Evolutionary conservation across 2,329 filamentous ascomycete species (phyloP).

Genomic region (Neoscytalidium dimidiatum): DNA sequence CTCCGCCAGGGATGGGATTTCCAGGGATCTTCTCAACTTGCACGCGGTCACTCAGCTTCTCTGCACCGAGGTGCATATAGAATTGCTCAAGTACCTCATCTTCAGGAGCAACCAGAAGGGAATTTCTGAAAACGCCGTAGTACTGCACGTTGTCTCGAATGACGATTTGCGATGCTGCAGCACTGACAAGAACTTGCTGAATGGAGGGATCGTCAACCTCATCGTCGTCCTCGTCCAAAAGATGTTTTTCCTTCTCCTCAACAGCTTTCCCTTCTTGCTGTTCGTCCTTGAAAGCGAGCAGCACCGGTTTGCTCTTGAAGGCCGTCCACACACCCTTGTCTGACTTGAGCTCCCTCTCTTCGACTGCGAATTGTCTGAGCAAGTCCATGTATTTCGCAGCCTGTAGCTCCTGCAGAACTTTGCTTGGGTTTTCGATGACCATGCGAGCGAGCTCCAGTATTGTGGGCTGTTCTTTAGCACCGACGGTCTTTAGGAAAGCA

Average conservation of each 20-base stretch:
- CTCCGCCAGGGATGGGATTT: constrained; percentile 51
- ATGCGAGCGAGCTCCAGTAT: constrained; percentile 81
- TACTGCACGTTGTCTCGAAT: constrained; percentile 52
- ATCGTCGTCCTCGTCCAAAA: constrained; percentile 46
- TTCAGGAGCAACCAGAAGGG: constrained; percentile 82
- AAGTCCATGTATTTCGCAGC: constrained; percentile 85
- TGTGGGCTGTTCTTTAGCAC: constrained; percentile 88
- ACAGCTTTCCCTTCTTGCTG: constrained; percentile 47
- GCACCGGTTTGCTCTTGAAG: constrained; percentile 73
- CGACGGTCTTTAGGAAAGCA: constrained; percentile 82
- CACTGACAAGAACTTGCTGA: constrained; percentile 11
- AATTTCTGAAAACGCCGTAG: constrained; percentile 84
- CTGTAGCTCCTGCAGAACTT: constrained; percentile 77
- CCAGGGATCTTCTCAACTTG: constrained; percentile 19
- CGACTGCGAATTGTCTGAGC: constrained; percentile 77
- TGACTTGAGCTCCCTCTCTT: constrained; percentile 67
- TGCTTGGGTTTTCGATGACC: constrained; percentile 79
- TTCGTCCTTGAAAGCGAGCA: constrained; percentile 78
- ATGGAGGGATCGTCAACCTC: constrained; percentile 36
- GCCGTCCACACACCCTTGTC: constrained; percentile 77
- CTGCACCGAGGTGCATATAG: constrained; percentile 78
- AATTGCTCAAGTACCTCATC: constrained; percentile 85
- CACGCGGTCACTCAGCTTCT: constrained; percentile 64
- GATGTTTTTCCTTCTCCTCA: constrained; percentile 44
- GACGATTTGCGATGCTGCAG: constrained; percentile 67